These are phyloP conservation scores for Calonectria montana DNA, from an alignment of 2,329 filamentous ascomycete species.

Conservation along the genomic window DNA sequence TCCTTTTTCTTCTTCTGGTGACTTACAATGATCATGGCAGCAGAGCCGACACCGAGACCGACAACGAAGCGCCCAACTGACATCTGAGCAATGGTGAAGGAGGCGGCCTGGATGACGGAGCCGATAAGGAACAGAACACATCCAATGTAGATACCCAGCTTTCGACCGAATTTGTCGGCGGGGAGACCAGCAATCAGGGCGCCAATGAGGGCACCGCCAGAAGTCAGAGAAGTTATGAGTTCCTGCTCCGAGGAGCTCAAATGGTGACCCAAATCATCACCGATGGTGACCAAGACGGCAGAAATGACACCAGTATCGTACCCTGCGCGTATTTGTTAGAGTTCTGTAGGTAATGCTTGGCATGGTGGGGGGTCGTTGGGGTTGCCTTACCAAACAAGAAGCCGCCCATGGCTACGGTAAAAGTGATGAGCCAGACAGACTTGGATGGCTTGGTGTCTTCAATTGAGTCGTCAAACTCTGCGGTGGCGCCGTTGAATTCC, in stretches of 20 bases:
- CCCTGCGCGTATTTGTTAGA: constrained; percentile 35
- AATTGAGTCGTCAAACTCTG: constrained; percentile 40
- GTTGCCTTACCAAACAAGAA: constrained; percentile 38
- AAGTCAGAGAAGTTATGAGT: constrained; percentile 61
- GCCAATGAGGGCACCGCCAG: constrained; percentile 45
- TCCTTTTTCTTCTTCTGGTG: background rate
- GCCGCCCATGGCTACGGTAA: constrained; percentile 43
- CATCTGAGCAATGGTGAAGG: constrained; percentile 35
- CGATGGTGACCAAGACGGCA: constrained; percentile 57
- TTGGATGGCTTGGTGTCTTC: constrained; percentile 39
- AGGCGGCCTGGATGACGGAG: constrained; percentile 30
- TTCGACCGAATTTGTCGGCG: constrained; percentile 33
- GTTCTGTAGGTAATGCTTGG: background rate
- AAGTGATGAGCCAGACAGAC: constrained; percentile 42
- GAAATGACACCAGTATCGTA: constrained; percentile 64
- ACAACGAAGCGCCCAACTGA: constrained; percentile 51
- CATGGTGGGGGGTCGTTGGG: background rate
- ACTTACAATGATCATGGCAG: constrained; percentile 55
- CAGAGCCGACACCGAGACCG: constrained; percentile 59
- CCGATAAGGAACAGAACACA: constrained; percentile 33
- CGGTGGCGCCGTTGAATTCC: background rate
- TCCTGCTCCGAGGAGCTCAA: constrained; percentile 51
- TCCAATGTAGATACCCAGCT: constrained; percentile 32
- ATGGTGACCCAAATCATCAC: constrained; percentile 34
- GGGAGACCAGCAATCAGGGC: constrained; percentile 34